Conservation (phyloP, 2,329 filamentous ascomycete genomes). For the Nigrospora sphaerica region DNA sequence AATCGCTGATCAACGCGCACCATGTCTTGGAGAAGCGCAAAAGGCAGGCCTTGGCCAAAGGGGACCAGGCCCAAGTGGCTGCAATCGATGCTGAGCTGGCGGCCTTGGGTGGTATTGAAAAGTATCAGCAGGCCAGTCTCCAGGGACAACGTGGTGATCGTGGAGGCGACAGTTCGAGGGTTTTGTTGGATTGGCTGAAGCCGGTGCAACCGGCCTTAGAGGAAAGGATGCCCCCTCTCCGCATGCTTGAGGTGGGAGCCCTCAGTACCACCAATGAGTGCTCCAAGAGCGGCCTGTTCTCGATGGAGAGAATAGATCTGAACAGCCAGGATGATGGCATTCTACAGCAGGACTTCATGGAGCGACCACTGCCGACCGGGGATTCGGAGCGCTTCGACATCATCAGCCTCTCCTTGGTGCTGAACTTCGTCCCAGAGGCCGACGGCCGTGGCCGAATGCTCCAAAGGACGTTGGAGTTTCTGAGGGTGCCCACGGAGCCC, state of each 20-base stretch:
- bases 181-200: constrained; percentile 57
- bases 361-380: constrained; percentile 62
- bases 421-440: constrained; percentile 88
- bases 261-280: constrained; percentile 81
- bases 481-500: constrained; percentile 32
- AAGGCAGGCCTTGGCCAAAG: constrained; percentile 45
- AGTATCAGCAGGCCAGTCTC: constrained; percentile 62
- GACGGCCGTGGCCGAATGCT: constrained; percentile 78
- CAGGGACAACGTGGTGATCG: constrained; percentile 59
- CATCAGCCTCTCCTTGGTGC: constrained; percentile 82
- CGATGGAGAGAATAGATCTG: constrained; percentile 79
- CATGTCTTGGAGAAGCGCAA: constrained; percentile 59
- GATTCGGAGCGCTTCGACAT: constrained; percentile 70
- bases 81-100: constrained; percentile 46
- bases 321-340: constrained; percentile 81
- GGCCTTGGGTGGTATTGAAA: constrained; percentile 51
- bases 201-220: constrained; percentile 20
- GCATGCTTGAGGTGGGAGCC: constrained; percentile 83
- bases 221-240: constrained; percentile 16
- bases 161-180: constrained; percentile 59
- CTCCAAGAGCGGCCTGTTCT: constrained; percentile 62
- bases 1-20: constrained; percentile 57
- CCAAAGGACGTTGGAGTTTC: constrained; percentile 63
- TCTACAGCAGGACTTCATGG: constrained; percentile 88
- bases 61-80: constrained; percentile 40